Evolutionary conservation across 768 basidiomycete genomes (phyloP), one percentile per base, ranked within the genome.

Genomic region (Lentinula aciculospora): DNA sequence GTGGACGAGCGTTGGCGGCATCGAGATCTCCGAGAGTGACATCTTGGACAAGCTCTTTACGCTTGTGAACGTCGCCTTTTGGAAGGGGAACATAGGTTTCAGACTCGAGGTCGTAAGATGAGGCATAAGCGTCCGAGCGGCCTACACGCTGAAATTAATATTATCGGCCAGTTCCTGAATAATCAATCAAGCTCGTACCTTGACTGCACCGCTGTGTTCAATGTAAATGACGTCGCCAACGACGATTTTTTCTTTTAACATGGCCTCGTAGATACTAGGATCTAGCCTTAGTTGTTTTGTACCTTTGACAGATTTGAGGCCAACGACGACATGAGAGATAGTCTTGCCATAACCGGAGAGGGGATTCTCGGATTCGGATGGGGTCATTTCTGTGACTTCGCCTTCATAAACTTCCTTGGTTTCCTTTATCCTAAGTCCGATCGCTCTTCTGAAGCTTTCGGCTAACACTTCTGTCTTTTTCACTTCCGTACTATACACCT

Each of bases 331-430:
- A 71, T 98, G 95, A n/a, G 94, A 94, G 53, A 98, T 91, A 2
- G 96, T 98, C 75, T 98, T 99, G 60, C 97, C 97, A 70, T 98
- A 98, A 40, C 96, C 95, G 55, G 90, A 94, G 45, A 98, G 79
- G 27, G 97, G 97, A 72, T 98, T 98, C 71, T 98, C 96, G 13
- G 96, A 83, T 74, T 98, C 97, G 21, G 92, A 85, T 2, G 97
- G 97, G 3, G 96, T 97, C 60, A 98, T 75, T 67, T 98, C 96
- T 8, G 96, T 98, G 17, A 99, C 91, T 73, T 99, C 96, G 59
- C 97, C 96, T 71, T 98, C 96, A 71, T 95, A 98, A 6, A 98
- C 94, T 67, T 97, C 94, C 69, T 99, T 98, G 5, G 95, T 98
- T 73, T 98, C 97, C 72, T 98, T 98, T 78, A 98, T 97, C 69